These are phyloP conservation scores for Trichoderma asperellum DNA, from an alignment of 2,329 filamentous ascomycete genomes.

Conservation along the genomic window DNA sequence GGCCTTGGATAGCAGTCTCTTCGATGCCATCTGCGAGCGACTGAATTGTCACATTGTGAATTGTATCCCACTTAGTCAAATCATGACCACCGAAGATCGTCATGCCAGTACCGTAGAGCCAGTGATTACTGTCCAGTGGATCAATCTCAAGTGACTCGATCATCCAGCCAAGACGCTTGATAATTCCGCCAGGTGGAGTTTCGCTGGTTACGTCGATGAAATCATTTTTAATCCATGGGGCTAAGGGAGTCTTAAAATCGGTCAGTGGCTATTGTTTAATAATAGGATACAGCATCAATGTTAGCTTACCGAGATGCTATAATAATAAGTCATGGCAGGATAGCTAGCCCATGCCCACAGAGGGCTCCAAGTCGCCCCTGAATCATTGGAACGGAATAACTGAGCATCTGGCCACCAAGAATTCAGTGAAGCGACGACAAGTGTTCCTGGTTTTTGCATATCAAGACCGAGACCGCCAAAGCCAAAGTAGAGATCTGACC, in stretches of 20 bases:
- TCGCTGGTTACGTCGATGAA: constrained; percentile 20
- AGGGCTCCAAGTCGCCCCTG: constrained; percentile 11
- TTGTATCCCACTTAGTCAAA: constrained; percentile 4
- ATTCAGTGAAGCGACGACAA: constrained; percentile 19
- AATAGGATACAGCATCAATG: not conserved
- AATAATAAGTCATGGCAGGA: constrained; percentile 19
- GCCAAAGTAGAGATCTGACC: constrained; percentile 20
- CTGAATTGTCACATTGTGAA: constrained; percentile 20
- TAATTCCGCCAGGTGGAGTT: not conserved
- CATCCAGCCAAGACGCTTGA: constrained; percentile 24
- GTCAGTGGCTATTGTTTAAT: not conserved
- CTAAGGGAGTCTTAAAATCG: not conserved
- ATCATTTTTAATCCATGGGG: constrained; percentile 22
- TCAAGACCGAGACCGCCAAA: constrained; percentile 18
- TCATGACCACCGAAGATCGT: constrained; percentile 20
- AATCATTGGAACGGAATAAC: constrained; percentile 12
- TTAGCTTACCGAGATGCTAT: constrained; percentile 20
- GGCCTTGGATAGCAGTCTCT: constrained; percentile 7
- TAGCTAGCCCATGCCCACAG: constrained; percentile 21
- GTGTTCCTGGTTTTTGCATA: constrained; percentile 5
- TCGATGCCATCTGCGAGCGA: constrained; percentile 19
- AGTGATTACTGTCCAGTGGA: constrained; percentile 14
- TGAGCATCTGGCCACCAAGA: constrained; percentile 25
- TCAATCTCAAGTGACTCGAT: constrained; percentile 23
- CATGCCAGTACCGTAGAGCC: constrained; percentile 22